These are phyloP conservation scores for Amaranthus tricolor DNA, from an alignment of 179 eudicot genomes.

Conservation along the genomic window DNA sequence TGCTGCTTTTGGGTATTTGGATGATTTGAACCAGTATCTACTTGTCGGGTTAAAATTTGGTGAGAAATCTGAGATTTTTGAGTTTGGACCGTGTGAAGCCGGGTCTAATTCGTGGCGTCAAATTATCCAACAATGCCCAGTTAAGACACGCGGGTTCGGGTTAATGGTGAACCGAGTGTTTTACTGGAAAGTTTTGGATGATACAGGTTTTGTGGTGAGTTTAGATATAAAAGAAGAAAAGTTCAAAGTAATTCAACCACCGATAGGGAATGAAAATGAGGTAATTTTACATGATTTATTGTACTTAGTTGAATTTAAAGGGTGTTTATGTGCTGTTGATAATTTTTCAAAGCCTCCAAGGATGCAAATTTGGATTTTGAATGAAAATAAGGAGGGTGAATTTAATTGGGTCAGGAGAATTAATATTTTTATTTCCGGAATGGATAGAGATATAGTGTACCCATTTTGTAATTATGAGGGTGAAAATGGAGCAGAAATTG, in stretches of 20 bases:
- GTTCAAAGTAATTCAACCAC: conserved; percentile 13
- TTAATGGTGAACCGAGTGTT: conserved; percentile 19
- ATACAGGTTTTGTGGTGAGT: conserved; percentile 21
- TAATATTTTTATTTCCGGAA: conserved; percentile 33
- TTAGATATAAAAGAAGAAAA: conserved; percentile 13
- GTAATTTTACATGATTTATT: conserved; percentile 27
- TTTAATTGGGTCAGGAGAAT: conserved; percentile 32
- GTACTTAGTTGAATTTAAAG: conserved; percentile 30
- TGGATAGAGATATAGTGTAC: conserved; percentile 28
- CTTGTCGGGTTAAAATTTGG: conserved; percentile 3
- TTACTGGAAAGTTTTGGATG: conserved; percentile 19
- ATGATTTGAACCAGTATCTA: conserved; percentile 11
- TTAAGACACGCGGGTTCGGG: conserved; percentile 19
- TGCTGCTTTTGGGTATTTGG: conserved; percentile 22
- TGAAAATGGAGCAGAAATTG: conserved; percentile 23
- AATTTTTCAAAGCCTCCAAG: conserved; percentile 32
- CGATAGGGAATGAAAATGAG: conserved; percentile 27
- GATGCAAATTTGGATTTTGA: conserved; percentile 34
- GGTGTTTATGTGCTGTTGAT: conserved; percentile 34
- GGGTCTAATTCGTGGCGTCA: conserved; percentile 16
- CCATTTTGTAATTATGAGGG: conserved; percentile 33
- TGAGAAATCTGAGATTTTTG: conserved; percentile 7
- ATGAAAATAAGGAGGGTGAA: conserved; percentile 12
- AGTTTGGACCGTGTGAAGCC: conserved; percentile 26
- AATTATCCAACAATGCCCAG: not conserved